phyloP scores from a whole-genome alignment of 2,329 filamentous ascomycete species.

The Xylaria sp. region DNA sequence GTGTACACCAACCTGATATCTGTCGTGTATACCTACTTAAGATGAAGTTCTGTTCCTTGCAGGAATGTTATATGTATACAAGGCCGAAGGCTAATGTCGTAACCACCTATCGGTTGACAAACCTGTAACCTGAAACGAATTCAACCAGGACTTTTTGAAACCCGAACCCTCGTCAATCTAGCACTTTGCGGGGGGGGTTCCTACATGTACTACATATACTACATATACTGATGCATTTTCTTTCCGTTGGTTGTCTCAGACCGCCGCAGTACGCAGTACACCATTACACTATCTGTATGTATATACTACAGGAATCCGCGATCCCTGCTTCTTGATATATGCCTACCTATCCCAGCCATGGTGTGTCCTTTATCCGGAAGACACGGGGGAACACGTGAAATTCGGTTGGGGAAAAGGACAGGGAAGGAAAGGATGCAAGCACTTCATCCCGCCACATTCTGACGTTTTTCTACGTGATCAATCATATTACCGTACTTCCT shows the following conservation, averaged over 20 bases:
- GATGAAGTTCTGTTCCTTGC: too few relatives aligned
- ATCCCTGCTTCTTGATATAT: not conserved
- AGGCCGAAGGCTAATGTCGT: too few relatives aligned
- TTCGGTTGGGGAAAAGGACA: not conserved
- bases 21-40: too few relatives aligned
- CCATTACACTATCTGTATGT: too few relatives aligned
- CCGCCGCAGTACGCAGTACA: not conserved
- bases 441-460: conserved; percentile 30
- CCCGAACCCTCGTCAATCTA: too few relatives aligned
- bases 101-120: too few relatives aligned
- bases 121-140: too few relatives aligned
- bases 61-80: too few relatives aligned
- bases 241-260: not conserved
- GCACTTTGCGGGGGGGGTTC: too few relatives aligned
- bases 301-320: not conserved
- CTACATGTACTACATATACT: too few relatives aligned
- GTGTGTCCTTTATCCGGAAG: conserved; percentile 20
- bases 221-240: not conserved
- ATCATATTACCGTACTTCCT: not conserved
- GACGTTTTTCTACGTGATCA: conserved; percentile 16
- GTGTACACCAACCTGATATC: too few relatives aligned
- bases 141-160: too few relatives aligned
- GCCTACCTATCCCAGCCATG: not conserved
- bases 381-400: conserved; percentile 9
- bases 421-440: conserved; percentile 1